Percentiles rank a stretch among this genome's conserved stretches.
These are phyloP conservation scores for Sanghuangporus sanghuang DNA, from an alignment of 1,284 basidiomycete species.

Conservation along the genomic window DNA sequence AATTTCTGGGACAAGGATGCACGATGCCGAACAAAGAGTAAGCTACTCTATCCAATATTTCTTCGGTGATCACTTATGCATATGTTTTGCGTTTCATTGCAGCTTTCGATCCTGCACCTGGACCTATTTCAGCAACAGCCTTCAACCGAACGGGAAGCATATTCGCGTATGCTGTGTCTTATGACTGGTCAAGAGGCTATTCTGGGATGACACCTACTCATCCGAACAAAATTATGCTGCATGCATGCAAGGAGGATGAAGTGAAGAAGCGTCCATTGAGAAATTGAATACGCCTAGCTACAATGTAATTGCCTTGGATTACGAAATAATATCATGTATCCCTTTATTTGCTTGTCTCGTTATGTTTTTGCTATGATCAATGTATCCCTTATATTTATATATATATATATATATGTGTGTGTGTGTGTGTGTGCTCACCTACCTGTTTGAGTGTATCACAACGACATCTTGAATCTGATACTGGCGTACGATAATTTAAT, in stretches of 20 bases:
- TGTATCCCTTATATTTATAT: too few species aligned
- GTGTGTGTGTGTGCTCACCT: too few species aligned
- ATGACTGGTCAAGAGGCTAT: slow-evolving; percentile 90
- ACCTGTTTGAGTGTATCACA: too few species aligned
- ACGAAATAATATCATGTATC: too few species aligned
- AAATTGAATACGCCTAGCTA: background rate
- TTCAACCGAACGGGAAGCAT: slow-evolving; percentile 86
- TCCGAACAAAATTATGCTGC: slow-evolving; percentile 86
- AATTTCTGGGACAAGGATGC: slow-evolving; percentile 91
- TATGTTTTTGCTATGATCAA: too few species aligned
- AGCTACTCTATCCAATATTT: slow-evolving; percentile 24
- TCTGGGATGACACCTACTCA: slow-evolving; percentile 78
- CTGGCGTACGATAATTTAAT: too few species aligned
- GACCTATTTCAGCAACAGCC: slow-evolving; percentile 66
- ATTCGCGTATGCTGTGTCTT: slow-evolving; percentile 85
- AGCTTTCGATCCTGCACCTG: slow-evolving; percentile 68
- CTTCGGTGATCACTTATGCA: background rate
- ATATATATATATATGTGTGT: too few species aligned
- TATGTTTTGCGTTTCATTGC: slow-evolving; percentile 18
- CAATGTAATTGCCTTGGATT: too few species aligned
- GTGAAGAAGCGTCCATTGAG: slow-evolving; percentile 58
- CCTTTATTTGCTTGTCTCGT: too few species aligned
- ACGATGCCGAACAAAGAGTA: slow-evolving; percentile 85
- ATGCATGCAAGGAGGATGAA: slow-evolving; percentile 87
- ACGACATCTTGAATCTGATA: too few species aligned